These are phyloP conservation scores for Saturnispora quitensis DNA, from an alignment of 805 yeast species.

Conservation along the genomic window DNA sequence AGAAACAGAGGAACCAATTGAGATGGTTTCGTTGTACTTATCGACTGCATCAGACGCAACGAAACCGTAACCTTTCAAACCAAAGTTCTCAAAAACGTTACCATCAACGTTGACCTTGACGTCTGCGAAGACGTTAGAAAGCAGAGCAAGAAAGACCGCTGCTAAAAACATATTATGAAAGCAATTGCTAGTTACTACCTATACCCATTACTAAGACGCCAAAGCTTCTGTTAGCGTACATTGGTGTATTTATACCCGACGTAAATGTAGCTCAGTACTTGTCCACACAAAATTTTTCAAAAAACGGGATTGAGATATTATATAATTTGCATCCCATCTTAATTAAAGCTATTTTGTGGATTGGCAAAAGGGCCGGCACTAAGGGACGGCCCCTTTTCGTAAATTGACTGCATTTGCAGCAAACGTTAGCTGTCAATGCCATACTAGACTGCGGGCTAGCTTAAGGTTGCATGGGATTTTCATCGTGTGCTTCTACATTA, in stretches of 20 bases:
- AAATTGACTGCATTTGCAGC: background rate
- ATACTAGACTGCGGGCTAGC: background rate
- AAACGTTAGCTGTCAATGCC: background rate
- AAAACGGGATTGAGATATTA: background rate
- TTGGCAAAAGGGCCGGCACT: background rate
- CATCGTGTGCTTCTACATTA: background rate
- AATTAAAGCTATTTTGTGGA: background rate
- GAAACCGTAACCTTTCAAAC: conserved; percentile 25
- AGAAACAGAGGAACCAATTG: conserved; percentile 26
- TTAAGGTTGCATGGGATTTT: background rate
- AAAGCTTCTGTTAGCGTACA: background rate
- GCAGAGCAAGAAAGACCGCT: conserved; percentile 6
- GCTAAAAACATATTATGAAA: background rate
- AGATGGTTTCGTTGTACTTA: conserved; percentile 24
- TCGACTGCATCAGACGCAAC: conserved; percentile 22
- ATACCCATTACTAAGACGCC: background rate
- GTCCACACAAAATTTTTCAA: background rate
- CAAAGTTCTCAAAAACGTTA: conserved; percentile 18
- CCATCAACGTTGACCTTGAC: conserved; percentile 19
- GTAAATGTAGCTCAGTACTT: background rate
- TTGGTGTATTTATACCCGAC: background rate
- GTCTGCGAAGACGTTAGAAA: conserved; percentile 9
- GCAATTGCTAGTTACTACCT: background rate
- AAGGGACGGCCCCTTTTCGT: background rate
- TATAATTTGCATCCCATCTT: background rate